Conservation (phyloP, 306 rosid species). For the Amphicarpaea edgeworthii region DNA sequence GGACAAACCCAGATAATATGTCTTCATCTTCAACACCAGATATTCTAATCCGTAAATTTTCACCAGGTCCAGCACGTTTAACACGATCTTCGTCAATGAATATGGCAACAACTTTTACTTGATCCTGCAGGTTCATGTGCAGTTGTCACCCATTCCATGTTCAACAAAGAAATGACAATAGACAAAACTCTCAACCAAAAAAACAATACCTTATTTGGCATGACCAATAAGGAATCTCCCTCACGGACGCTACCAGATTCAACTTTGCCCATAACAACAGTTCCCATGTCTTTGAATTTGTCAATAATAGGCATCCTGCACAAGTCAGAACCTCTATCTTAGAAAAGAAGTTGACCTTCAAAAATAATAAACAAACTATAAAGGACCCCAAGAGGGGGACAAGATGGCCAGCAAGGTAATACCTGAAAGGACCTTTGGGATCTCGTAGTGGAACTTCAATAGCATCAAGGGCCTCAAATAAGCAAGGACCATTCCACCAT, state of each 20-base stretch:
- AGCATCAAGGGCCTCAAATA: conserved; percentile 91
- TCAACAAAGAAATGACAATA: neutral
- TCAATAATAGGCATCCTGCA: conserved; percentile 90
- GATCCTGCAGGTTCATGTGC: conserved; percentile 62
- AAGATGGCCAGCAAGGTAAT: conserved; percentile 33
- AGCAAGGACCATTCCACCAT: conserved; percentile 96
- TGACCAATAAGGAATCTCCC: conserved; percentile 82
- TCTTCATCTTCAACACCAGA: conserved; percentile 93
- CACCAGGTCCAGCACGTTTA: conserved; percentile 96
- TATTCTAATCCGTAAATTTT: conserved; percentile 86
- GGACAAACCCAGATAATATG: conserved; percentile 75
- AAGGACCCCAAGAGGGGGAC: neutral
- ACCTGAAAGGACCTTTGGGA: conserved; percentile 94
- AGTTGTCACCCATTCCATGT: conserved; percentile 33
- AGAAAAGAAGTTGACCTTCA: neutral
- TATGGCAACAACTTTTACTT: conserved; percentile 75
- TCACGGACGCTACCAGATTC: conserved; percentile 86
- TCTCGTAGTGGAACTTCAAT: conserved; percentile 76
- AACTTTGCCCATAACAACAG: conserved; percentile 95
- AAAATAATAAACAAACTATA: conserved; percentile 4
- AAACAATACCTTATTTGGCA: conserved; percentile 91
- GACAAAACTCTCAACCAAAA: conserved; percentile 4
- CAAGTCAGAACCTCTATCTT: conserved; percentile 42
- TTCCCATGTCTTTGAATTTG: conserved; percentile 98
- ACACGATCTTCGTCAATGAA: conserved; percentile 76